phyloP scores from a whole-genome alignment of 345 rosid species.

The Excoecaria agallocha region DNA sequence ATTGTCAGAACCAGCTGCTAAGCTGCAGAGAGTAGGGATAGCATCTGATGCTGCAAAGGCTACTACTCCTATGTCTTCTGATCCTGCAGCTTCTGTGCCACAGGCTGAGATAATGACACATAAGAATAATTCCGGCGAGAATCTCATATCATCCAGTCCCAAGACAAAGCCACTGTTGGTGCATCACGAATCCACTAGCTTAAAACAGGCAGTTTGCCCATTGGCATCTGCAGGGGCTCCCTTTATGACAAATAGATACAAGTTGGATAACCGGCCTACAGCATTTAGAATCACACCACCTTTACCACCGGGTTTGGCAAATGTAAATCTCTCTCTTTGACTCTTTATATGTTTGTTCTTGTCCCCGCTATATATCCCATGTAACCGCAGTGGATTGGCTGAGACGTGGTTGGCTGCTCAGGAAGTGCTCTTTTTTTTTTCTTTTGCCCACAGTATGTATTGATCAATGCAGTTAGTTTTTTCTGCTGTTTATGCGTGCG shows the following conservation, averaged over 20 bases:
- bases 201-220: conserved; percentile 44
- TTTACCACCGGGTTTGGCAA: conserved; percentile 67
- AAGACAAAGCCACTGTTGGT: conserved; percentile 34
- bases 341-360: neutral
- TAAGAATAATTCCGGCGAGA: conserved; percentile 45
- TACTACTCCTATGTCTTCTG: conserved; percentile 33
- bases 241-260: conserved; percentile 54
- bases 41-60: conserved; percentile 41
- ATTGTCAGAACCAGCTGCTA: conserved; percentile 55
- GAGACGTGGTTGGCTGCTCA: neutral
- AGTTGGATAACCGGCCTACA: conserved; percentile 80
- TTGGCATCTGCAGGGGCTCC: conserved; percentile 36
- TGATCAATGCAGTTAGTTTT: neutral
- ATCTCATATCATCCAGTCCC: conserved; percentile 29
- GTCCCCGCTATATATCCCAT: neutral
- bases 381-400: neutral
- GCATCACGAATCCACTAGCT: conserved; percentile 38
- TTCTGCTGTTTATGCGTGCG: neutral
- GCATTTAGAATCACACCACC: conserved; percentile 70
- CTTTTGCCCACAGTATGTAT: neutral
- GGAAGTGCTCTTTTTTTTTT: neutral
- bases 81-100: conserved; percentile 32
- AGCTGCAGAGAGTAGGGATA: conserved; percentile 51
- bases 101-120: conserved; percentile 33
- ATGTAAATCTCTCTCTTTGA: conserved; percentile 50